phyloP scores from a whole-genome alignment of 371 early-diverging fungal species.

The Phascolomyces articulosus region DNA sequence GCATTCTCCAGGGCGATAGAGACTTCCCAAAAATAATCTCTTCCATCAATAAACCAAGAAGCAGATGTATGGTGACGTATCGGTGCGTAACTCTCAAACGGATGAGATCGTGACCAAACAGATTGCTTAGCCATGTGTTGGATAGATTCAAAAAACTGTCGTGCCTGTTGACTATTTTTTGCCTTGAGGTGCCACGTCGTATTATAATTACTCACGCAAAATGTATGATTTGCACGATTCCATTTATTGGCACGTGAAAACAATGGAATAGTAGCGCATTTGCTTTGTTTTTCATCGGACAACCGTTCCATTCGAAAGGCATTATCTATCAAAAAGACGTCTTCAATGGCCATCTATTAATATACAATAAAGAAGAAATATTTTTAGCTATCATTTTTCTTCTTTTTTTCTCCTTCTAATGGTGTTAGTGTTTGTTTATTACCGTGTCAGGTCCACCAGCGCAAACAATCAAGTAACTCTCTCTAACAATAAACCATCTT shows the following conservation, averaged over 20 bases:
- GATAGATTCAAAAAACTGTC: slow-evolving; percentile 51
- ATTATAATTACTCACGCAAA: slow-evolving; percentile 49
- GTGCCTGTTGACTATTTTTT: slow-evolving; percentile 56
- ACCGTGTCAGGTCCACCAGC: slow-evolving; percentile 36
- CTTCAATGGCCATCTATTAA: background rate
- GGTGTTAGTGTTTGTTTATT: slow-evolving; percentile 16
- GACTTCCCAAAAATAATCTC: slow-evolving; percentile 79
- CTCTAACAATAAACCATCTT: slow-evolving; percentile 65
- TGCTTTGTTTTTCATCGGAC: background rate
- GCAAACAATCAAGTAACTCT: slow-evolving; percentile 55
- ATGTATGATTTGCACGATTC: slow-evolving; percentile 27
- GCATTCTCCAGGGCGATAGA: slow-evolving; percentile 74
- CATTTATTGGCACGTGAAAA: slow-evolving; percentile 35
- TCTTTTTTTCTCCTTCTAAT: too few species aligned
- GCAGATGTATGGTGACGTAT: slow-evolving; percentile 59
- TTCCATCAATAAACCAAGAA: slow-evolving; percentile 81
- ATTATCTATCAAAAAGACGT: slow-evolving; percentile 7
- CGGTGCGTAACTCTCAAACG: slow-evolving; percentile 81
- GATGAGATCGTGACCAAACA: slow-evolving; percentile 64
- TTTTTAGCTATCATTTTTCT: too few species aligned
- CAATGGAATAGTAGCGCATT: slow-evolving; percentile 13
- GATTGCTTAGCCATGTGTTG: slow-evolving; percentile 31
- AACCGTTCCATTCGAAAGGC: slow-evolving; percentile 15
- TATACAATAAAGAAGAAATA: slow-evolving; percentile 12
- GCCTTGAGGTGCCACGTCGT: slow-evolving; percentile 54